These are phyloP conservation scores for Ceratocystis destructans DNA, from an alignment of 2,329 filamentous ascomycete genomes.

Conservation along the genomic window DNA sequence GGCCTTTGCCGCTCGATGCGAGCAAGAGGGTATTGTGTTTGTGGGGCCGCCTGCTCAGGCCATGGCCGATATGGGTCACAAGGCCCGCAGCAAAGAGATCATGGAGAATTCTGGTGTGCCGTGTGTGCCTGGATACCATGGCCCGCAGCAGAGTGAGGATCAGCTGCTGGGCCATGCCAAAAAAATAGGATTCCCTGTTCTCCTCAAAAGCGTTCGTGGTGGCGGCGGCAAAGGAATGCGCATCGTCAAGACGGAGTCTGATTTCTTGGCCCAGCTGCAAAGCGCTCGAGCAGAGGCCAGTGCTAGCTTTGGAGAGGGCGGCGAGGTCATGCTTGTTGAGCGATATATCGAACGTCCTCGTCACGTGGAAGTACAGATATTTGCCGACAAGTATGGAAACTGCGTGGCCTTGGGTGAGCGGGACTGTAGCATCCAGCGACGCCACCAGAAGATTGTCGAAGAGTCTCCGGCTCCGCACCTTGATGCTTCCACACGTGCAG, in stretches of 20 bases:
- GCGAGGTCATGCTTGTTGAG: conserved; percentile 73
- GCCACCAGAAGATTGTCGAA: conserved; percentile 85
- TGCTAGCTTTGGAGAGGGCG: conserved; percentile 65
- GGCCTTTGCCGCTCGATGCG: conserved; percentile 74
- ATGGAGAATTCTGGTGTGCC: conserved; percentile 92
- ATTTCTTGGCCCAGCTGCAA: conserved; percentile 56
- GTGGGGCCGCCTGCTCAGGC: conserved; percentile 79
- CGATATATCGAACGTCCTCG: conserved; percentile 65
- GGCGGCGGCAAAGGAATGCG: conserved; percentile 79
- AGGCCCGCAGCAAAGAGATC: conserved; percentile 86
- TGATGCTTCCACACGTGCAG: conserved; percentile 42
- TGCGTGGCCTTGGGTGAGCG: conserved; percentile 76
- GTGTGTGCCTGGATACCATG: conserved; percentile 93
- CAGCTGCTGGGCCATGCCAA: conserved; percentile 54
- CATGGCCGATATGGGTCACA: conserved; percentile 84
- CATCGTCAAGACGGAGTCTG: conserved; percentile 52
- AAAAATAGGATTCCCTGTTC: conserved; percentile 53
- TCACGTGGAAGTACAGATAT: conserved; percentile 83
- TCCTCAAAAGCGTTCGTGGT: conserved; percentile 67
- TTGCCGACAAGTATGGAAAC: conserved; percentile 67
- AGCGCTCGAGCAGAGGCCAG: conserved; percentile 63
- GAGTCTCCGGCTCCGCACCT: conserved; percentile 69
- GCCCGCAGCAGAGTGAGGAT: conserved; percentile 57
- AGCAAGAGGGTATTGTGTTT: conserved; percentile 81
- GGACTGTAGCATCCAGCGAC: conserved; percentile 74